Evolutionary conservation across 2,329 filamentous ascomycete genomes (phyloP).

Genomic region (Chaetomiaceae sp.): DNA sequence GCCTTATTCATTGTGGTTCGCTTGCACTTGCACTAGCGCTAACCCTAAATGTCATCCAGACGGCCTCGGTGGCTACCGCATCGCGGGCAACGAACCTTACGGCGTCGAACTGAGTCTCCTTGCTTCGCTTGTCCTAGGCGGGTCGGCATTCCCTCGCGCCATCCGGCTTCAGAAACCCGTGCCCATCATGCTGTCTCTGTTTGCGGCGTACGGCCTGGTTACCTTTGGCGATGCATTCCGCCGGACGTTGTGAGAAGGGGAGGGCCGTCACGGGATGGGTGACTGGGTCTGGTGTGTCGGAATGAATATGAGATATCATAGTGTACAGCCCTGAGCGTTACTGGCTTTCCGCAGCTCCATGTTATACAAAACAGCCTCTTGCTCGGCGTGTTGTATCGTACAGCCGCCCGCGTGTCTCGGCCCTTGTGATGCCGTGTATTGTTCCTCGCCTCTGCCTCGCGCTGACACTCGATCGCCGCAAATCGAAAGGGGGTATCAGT

Average conservation of each 20-base stretch:
- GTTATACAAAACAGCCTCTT: constrained; percentile 13
- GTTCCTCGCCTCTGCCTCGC: background rate
- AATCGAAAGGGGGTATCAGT: background rate
- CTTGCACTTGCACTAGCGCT: background rate
- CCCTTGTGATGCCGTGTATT: background rate
- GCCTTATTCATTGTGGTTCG: background rate
- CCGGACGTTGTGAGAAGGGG: constrained; percentile 33
- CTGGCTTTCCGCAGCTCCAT: background rate
- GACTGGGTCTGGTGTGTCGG: background rate
- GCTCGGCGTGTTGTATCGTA: constrained; percentile 7
- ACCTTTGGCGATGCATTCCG: constrained; percentile 71
- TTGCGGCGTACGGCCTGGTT: constrained; percentile 74
- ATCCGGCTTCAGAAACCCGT: constrained; percentile 81
- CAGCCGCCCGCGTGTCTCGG: background rate
- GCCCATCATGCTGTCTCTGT: constrained; percentile 69
- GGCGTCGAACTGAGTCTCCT: constrained; percentile 86
- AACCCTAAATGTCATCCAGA: constrained; percentile 42
- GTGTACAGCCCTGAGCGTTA: constrained; percentile 9
- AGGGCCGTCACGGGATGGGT: background rate
- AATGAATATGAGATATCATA: constrained; percentile 5
- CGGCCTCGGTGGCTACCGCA: constrained; percentile 74
- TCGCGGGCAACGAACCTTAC: constrained; percentile 70
- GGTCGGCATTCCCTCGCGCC: constrained; percentile 79
- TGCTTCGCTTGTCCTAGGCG: constrained; percentile 79
- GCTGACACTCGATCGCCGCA: background rate